Conservation (phyloP, 2,329 filamentous ascomycete species). For the Blastomyces emzantsi region DNA sequence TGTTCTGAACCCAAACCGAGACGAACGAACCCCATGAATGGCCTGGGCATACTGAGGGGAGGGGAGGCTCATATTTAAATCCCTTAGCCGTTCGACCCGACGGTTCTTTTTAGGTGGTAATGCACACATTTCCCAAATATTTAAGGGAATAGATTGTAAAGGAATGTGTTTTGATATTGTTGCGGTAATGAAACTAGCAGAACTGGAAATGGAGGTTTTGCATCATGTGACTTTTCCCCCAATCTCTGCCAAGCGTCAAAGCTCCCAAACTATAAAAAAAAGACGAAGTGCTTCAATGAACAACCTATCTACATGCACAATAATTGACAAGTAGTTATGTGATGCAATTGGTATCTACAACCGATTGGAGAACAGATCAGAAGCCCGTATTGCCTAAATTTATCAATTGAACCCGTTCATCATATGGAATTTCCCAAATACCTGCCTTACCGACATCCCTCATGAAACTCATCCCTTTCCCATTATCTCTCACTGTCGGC, state of each 20-base stretch:
- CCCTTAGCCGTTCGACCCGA: background rate
- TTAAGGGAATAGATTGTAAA: background rate
- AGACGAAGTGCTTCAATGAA: background rate
- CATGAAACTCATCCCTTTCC: slow-evolving; percentile 44
- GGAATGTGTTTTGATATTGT: background rate
- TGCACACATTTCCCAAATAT: background rate
- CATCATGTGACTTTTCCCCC: background rate
- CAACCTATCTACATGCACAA: background rate
- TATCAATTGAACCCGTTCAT: background rate
- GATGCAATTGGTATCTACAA: background rate
- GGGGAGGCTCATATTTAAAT: background rate
- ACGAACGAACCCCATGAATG: background rate
- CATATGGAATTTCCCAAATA: background rate
- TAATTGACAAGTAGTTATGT: background rate
- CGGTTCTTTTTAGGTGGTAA: background rate
- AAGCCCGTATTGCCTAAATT: background rate
- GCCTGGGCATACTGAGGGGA: background rate
- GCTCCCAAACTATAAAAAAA: background rate
- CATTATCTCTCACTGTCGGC: slow-evolving; percentile 59
- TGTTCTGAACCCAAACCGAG: background rate
- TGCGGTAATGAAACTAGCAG: background rate
- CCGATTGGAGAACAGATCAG: background rate
- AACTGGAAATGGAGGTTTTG: background rate
- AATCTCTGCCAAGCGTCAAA: background rate
- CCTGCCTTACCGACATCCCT: background rate